Evolutionary conservation across 805 yeast genomes (phyloP), one percentile per base, ranked within the genome.

Genomic region (Ogataea wickerhamii): DNA sequence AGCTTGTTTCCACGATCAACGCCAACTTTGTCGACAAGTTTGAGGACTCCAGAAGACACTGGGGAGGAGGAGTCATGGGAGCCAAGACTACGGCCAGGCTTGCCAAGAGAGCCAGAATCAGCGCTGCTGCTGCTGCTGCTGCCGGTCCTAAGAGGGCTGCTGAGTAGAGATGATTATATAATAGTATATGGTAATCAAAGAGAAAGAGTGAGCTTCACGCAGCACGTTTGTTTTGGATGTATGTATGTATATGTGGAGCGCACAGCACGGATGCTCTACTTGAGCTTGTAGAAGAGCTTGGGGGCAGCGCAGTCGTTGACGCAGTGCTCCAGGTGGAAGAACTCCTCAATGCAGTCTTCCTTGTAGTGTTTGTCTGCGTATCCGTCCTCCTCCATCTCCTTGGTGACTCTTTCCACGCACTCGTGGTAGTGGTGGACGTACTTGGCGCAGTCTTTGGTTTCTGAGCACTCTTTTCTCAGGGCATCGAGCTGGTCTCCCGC

Each of bases 21-120:
- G 82, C 95, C 56, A 88, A 87, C 93, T 91, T 83, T 74, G 69
- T 72, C 60, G 95, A 86, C 67, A 87, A 87, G 74, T 87, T 82
- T 84, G 97, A 91, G 66, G 97, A 93, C 60, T 65, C 78, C 67
- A 91, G 94, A 81, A 88, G 87, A 76, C 95, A 87, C 83, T 91
- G 98, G 98, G 98, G 98, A 80, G 98, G 98, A 80, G 98, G 98
- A 80, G 67, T 87, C 71, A 76, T 93, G 80, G 96, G 98, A 71
- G 74, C 84, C 60, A 93, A 91, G 79, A 87, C 97, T 64, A 78
- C 77, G 63, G 93, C 81, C 65, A 87, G 83, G 77, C 66, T 70
- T 52, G 89, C 78, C 60, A 87, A 85, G 82, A 80, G 70, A 64
- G 82, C 79, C 53, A 80, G 74, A 72, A 71, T 36, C 33, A 18